Conservation (phyloP, 2,329 filamentous ascomycete genomes). For the Leptographium procerum region DNA sequence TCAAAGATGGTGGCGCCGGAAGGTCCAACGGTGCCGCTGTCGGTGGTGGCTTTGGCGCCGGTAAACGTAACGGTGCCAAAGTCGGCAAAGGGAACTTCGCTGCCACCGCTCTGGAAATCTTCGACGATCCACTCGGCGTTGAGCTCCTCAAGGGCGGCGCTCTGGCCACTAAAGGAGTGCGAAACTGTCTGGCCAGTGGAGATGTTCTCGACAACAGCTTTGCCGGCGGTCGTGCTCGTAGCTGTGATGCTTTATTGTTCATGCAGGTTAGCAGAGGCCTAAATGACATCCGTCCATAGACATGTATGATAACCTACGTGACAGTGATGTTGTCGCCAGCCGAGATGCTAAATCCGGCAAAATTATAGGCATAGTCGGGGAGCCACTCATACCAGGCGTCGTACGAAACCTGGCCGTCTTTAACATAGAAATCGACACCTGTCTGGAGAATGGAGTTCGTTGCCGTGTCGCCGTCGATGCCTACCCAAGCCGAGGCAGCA, state of each 20-base stretch:
- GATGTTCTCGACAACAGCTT: slow-evolving; percentile 11
- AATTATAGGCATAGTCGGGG: slow-evolving; percentile 15
- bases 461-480: slow-evolving; percentile 19
- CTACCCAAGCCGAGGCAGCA: slow-evolving; percentile 19
- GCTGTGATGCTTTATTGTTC: slow-evolving; percentile 1
- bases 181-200: slow-evolving; percentile 34
- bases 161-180: slow-evolving; percentile 28
- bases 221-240: slow-evolving; percentile 7
- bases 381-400: slow-evolving; percentile 20
- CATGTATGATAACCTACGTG: slow-evolving; percentile 4
- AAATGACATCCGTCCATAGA: not conserved
- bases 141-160: slow-evolving; percentile 11
- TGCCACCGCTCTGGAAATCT: slow-evolving; percentile 14
- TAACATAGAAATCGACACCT: slow-evolving; percentile 15
- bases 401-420: not conserved
- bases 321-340: slow-evolving; percentile 18
- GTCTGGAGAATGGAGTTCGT: slow-evolving; percentile 17
- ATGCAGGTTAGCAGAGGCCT: not conserved
- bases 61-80: slow-evolving; percentile 16
- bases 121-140: slow-evolving; percentile 20
- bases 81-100: slow-evolving; percentile 15
- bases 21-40: slow-evolving; percentile 18
- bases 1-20: slow-evolving; percentile 29
- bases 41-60: slow-evolving; percentile 21
- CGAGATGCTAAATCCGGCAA: slow-evolving; percentile 15